Percentiles rank a stretch among this genome's conserved stretches.
Conservation (phyloP, 306 rosid genomes). For the Casuarina equisetifolia region DNA sequence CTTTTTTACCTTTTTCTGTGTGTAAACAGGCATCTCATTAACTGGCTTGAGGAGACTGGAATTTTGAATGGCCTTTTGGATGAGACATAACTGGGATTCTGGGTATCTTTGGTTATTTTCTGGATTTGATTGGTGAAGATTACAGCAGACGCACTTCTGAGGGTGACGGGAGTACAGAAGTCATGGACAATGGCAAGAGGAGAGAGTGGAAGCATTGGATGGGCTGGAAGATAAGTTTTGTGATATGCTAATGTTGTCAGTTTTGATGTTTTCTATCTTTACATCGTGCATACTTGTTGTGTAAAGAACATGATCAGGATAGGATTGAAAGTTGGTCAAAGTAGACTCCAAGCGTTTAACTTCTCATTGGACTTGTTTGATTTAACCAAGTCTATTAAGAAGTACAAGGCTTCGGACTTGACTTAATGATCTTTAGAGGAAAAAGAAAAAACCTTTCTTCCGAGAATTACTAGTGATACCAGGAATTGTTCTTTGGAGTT, state of each 20-base stretch:
- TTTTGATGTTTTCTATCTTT: slow-evolving; percentile 16
- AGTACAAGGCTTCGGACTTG: not conserved
- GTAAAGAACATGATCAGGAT: not conserved
- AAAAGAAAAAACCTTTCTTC: not conserved
- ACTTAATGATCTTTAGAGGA: not conserved
- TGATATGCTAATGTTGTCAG: slow-evolving; percentile 12
- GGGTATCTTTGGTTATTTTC: slow-evolving; percentile 17
- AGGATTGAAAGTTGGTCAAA: not conserved
- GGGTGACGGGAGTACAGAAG: not conserved
- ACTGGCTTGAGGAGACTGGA: slow-evolving; percentile 32
- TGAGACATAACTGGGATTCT: slow-evolving; percentile 23
- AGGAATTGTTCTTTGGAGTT: not conserved
- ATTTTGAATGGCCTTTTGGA: slow-evolving; percentile 21
- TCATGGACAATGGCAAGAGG: not conserved
- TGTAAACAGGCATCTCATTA: slow-evolving; percentile 44
- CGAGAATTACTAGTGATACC: not conserved
- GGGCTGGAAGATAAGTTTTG: slow-evolving; percentile 27
- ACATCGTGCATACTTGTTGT: slow-evolving; percentile 13
- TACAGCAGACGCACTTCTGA: slow-evolving; percentile 3
- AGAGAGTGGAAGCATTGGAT: slow-evolving; percentile 22
- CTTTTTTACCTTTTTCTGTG: not conserved
- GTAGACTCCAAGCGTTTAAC: not conserved
- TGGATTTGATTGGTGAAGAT: not conserved
- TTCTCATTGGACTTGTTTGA: not conserved
- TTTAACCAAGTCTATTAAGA: not conserved